Base-by-base conservation (phyloP, 257 asterid genomes). In the Buddleja alternifolia region DNA sequence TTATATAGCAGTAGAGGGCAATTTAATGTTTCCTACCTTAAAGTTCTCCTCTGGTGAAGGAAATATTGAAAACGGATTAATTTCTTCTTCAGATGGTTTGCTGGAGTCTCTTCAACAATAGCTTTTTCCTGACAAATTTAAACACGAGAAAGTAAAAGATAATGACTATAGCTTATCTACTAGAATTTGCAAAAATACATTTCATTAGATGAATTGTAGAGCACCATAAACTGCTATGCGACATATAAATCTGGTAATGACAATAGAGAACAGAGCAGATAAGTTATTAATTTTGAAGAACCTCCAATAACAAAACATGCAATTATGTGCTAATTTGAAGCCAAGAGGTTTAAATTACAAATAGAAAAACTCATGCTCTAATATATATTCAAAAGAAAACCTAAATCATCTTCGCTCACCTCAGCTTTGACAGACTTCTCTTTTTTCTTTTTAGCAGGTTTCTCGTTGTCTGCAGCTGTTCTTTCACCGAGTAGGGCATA, bases 21-120 rank as follows among this genome's bases (percentile, higher is more conserved):
- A 36, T 50, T 40, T 45, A 41, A 16, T 17, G 20, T 24, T 51
- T 34, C 46, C 17, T 70, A 90, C 97, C 99, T 93, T 87, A 52
- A 81, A 73, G 80, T 93, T 93, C 74, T 93, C 90, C 69, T 80
- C 83, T 21, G 97, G 96, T 59, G 95, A 76, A 55, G 97, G 97
- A 77, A 93, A 93, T 73, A 88, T 76, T 39, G 80, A 64, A 76
- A 71, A 93, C 11, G 98, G 98, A 78, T 93, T 90, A 42, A 81
- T 46, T 75, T 90, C 99, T 84, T 88, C 98, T 77, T 93, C 96
- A 52, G 89, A 76, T 77, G 82, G 88, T 71, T 86, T 39, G 72
- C 63, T 16, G 85, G 82, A 74, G 71, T 72, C 81, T 77, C 97
- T 80, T 84, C 89, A 37, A 66, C 83, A 63, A 64, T 50, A 70